These are phyloP conservation scores for Candolleomyces eurysporus DNA, from an alignment of 768 basidiomycete species.

Conservation along the genomic window DNA sequence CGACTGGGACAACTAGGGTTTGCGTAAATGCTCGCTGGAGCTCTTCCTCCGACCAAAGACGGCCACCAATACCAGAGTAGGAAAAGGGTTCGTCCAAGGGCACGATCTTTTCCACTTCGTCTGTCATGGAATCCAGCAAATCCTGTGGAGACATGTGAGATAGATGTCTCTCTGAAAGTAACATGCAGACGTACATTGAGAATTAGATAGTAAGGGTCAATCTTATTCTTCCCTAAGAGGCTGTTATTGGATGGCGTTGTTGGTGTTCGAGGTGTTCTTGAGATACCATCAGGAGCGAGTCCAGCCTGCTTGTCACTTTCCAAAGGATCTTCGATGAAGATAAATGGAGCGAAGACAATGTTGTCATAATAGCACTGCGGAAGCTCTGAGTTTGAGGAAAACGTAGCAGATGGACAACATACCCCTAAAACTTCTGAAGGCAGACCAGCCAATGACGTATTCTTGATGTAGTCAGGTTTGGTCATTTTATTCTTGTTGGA, in stretches of 20 bases:
- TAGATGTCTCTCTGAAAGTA: neutral
- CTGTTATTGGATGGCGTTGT: slow-evolving; percentile 29
- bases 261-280: slow-evolving; percentile 16
- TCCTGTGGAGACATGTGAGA: slow-evolving; percentile 40
- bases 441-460: slow-evolving; percentile 85
- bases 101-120: slow-evolving; percentile 59
- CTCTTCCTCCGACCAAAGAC: slow-evolving; percentile 61
- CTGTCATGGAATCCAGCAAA: slow-evolving; percentile 64
- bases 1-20: slow-evolving; percentile 58
- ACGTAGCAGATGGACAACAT: slow-evolving; percentile 22
- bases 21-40: slow-evolving; percentile 63
- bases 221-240: slow-evolving; percentile 52
- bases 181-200: slow-evolving; percentile 51
- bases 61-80: slow-evolving; percentile 61
- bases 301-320: slow-evolving; percentile 63
- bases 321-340: slow-evolving; percentile 89
- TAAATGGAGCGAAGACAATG: slow-evolving; percentile 92
- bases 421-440: slow-evolving; percentile 84
- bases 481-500: slow-evolving; percentile 98
- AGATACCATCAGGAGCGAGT: slow-evolving; percentile 24
- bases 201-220: slow-evolving; percentile 93
- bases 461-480: slow-evolving; percentile 90
- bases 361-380: slow-evolving; percentile 92
- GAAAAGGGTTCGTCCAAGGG: slow-evolving; percentile 64
- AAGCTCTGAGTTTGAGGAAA: neutral